phyloP scores from a whole-genome alignment of 1,139 yeast genomes.

The Blastobotrys elegans region DNA sequence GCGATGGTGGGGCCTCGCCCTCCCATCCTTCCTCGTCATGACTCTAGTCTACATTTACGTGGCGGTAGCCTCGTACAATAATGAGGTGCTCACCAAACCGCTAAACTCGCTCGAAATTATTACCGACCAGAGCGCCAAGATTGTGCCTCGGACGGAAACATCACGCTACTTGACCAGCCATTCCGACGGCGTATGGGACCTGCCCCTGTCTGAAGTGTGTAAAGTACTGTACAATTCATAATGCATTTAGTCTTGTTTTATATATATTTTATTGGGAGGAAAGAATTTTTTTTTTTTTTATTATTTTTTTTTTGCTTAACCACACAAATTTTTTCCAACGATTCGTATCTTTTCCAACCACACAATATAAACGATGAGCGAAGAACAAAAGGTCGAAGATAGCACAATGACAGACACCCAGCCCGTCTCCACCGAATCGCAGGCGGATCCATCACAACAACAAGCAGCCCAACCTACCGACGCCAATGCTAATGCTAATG shows the following conservation, averaged over 20 bases:
- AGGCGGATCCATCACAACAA: neutral
- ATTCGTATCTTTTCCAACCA: too few species aligned
- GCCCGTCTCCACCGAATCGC: neutral
- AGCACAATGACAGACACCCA: conserved; percentile 2
- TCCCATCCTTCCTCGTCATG: conserved; percentile 67
- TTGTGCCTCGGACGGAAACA: conserved; percentile 34
- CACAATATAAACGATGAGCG: neutral
- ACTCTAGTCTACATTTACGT: conserved; percentile 66
- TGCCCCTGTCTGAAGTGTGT: conserved; percentile 69
- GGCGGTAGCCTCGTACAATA: conserved; percentile 64
- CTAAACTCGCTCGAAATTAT: conserved; percentile 58
- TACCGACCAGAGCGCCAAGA: conserved; percentile 61
- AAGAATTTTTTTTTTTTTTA: neutral
- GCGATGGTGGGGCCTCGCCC: conserved; percentile 79
- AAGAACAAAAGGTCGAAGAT: neutral
- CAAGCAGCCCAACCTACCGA: neutral
- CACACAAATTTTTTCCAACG: too few species aligned
- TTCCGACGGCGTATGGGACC: conserved; percentile 80
- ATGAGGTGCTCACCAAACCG: conserved; percentile 61
- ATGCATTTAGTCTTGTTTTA: neutral
- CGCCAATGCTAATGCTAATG: neutral
- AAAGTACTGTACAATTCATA: conserved; percentile 50
- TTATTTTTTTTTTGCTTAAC: neutral
- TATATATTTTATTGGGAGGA: neutral
- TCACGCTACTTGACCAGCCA: conserved; percentile 43